Conservation (phyloP, 192 early-diverging fungal genomes). For the Blastocladiella britannica region DNA sequence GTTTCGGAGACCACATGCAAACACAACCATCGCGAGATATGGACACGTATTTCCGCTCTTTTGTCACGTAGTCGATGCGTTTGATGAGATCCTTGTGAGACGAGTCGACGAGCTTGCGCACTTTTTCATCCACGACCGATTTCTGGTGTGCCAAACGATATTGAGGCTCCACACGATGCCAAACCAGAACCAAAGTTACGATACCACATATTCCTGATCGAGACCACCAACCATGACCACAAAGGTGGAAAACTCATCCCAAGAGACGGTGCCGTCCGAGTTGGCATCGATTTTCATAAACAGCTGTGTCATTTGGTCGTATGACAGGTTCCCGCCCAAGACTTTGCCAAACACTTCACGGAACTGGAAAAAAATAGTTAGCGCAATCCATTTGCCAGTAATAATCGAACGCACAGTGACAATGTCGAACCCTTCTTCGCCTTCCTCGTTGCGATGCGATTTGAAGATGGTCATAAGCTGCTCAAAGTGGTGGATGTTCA, state of each 20-base stretch:
- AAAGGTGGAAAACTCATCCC: slow-evolving; percentile 45
- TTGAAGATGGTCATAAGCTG: slow-evolving; percentile 33
- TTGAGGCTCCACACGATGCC: too few relatives aligned
- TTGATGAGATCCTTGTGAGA: slow-evolving; percentile 39
- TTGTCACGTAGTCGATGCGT: slow-evolving; percentile 28
- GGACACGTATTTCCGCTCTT: slow-evolving; percentile 37
- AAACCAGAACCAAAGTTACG: too few relatives aligned
- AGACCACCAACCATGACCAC: slow-evolving; percentile 31
- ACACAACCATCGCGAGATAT: slow-evolving; percentile 34
- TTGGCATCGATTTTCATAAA: slow-evolving; percentile 54
- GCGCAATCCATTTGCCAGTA: slow-evolving; percentile 4
- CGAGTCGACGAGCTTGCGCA: slow-evolving; percentile 17
- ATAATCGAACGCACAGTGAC: slow-evolving; percentile 17
- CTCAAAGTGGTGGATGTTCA: slow-evolving; percentile 46
- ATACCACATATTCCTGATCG: slow-evolving; percentile 15
- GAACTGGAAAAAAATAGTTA: slow-evolving; percentile 17
- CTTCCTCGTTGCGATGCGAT: slow-evolving; percentile 32
- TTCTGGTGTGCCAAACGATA: too few relatives aligned
- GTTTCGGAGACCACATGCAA: slow-evolving; percentile 26
- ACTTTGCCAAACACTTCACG: slow-evolving; percentile 40
- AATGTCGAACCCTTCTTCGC: slow-evolving; percentile 31
- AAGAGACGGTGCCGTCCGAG: slow-evolving; percentile 36
- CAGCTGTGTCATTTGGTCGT: slow-evolving; percentile 45
- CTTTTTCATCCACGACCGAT: slow-evolving; percentile 28
- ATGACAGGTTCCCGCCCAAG: slow-evolving; percentile 27